These are phyloP conservation scores for Atkinsonella hypoxylon DNA, from an alignment of 2,329 filamentous ascomycete species.

Conservation along the genomic window DNA sequence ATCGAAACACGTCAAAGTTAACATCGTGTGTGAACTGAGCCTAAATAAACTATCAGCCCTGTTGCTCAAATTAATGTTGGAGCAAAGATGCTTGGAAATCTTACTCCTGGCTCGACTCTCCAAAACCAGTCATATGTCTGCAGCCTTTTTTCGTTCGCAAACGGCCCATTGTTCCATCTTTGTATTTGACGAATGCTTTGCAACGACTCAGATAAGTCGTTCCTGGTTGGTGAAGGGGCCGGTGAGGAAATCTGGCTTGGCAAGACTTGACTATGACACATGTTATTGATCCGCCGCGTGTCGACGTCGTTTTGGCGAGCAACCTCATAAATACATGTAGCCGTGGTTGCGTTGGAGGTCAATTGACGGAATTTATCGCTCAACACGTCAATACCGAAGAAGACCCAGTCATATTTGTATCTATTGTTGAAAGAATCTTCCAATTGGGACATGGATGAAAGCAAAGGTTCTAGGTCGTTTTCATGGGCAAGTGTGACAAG, in stretches of 20 bases:
- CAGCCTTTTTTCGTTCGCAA: slow-evolving; percentile 67
- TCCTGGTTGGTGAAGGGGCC: slow-evolving; percentile 2
- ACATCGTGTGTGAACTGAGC: slow-evolving; percentile 46
- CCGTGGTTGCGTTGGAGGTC: slow-evolving; percentile 57
- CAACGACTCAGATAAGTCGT: slow-evolving; percentile 46
- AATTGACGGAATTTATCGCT: slow-evolving; percentile 61
- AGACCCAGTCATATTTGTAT: slow-evolving; percentile 79
- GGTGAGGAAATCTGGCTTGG: slow-evolving; percentile 1
- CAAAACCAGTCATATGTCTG: slow-evolving; percentile 47
- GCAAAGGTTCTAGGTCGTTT: slow-evolving; percentile 17
- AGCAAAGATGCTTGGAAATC: slow-evolving; percentile 11
- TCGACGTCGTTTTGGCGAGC: slow-evolving; percentile 70
- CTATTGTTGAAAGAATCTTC: slow-evolving; percentile 57
- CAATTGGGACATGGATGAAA: slow-evolving; percentile 42
- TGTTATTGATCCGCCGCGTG: not conserved
- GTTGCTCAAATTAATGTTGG: not conserved
- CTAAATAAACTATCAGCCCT: slow-evolving; percentile 17
- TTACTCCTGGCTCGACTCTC: slow-evolving; percentile 48
- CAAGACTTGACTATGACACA: not conserved
- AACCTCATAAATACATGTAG: slow-evolving; percentile 58
- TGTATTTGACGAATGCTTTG: slow-evolving; percentile 61
- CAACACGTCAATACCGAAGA: slow-evolving; percentile 75
- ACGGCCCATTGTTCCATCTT: slow-evolving; percentile 72
- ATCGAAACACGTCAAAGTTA: slow-evolving; percentile 76
- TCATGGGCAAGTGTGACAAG: slow-evolving; percentile 21